Conservation (phyloP, 768 basidiomycete species). For the Paxillus ammoniavirescens region DNA sequence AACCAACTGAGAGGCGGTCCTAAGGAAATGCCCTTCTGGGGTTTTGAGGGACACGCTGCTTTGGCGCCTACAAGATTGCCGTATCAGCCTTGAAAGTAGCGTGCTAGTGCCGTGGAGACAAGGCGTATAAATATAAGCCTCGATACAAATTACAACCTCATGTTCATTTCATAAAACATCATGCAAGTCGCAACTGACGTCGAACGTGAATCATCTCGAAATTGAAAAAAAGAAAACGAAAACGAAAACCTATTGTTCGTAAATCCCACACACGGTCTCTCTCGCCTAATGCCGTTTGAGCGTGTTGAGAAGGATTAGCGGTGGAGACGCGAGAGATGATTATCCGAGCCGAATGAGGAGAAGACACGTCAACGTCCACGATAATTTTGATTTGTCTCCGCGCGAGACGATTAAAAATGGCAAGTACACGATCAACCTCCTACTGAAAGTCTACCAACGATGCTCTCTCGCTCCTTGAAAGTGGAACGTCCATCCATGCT, state of each 20-base stretch:
- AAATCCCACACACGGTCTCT: background rate
- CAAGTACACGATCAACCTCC: no score
- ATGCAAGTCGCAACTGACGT: background rate
- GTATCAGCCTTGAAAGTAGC: background rate
- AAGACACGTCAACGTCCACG: background rate
- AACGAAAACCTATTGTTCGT: background rate
- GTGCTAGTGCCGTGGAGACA: slow-evolving; percentile 4
- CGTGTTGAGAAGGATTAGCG: background rate
- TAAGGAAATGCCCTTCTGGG: background rate
- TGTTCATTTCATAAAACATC: no score
- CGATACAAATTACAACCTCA: background rate
- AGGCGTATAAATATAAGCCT: slow-evolving; percentile 1
- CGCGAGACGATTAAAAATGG: background rate
- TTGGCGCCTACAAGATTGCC: background rate
- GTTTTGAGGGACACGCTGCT: background rate
- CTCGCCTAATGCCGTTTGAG: background rate
- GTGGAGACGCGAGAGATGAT: background rate
- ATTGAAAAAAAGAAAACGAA: background rate
- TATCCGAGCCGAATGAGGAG: background rate
- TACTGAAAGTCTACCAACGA: no score
- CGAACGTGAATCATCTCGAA: no score
- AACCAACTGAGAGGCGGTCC: background rate
- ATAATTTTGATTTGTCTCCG: no score
- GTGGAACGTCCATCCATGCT: no score
- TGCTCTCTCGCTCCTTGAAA: no score